Evolutionary conservation across 148 eudicot genomes (phyloP).

Genomic region (Polygonum aviculare): DNA sequence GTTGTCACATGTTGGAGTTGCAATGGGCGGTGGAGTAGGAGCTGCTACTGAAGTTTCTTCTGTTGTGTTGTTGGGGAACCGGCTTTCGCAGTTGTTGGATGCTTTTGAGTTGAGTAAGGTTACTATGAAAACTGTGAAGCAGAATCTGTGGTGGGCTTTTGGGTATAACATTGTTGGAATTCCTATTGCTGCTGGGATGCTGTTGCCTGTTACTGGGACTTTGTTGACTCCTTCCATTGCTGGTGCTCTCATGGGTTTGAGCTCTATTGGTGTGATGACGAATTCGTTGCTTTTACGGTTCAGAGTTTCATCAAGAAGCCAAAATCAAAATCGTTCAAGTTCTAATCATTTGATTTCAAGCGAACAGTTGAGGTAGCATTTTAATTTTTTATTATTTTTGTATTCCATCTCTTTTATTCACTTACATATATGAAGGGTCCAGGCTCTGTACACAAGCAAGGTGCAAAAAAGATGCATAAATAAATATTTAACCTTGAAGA

Average conservation of each 20-base stretch:
- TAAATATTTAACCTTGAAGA: not conserved
- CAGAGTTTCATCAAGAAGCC: conserved; percentile 35
- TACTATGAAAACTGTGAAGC: conserved; percentile 95
- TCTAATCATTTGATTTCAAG: not conserved
- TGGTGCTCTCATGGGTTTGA: conserved; percentile 89
- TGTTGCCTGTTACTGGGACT: conserved; percentile 77
- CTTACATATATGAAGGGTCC: not conserved
- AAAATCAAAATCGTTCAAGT: not conserved
- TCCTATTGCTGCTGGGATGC: conserved; percentile 83
- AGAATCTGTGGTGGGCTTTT: conserved; percentile 99
- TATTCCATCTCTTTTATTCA: not conserved
- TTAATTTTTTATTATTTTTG: not conserved
- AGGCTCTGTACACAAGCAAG: not conserved
- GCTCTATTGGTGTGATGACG: conserved; percentile 88
- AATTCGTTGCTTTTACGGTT: conserved; percentile 81
- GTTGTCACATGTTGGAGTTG: conserved; percentile 84
- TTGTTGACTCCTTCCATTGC: conserved; percentile 96
- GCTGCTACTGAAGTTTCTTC: conserved; percentile 98
- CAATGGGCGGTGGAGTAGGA: conserved; percentile 87
- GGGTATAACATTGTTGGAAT: conserved; percentile 88
- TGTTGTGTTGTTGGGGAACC: conserved; percentile 81
- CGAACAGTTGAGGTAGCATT: not conserved
- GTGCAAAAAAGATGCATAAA: not conserved
- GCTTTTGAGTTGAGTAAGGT: conserved; percentile 86
- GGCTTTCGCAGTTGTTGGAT: conserved; percentile 85